Conservation (phyloP, 805 yeast genomes). For the Lachancea quebecensis region DNA sequence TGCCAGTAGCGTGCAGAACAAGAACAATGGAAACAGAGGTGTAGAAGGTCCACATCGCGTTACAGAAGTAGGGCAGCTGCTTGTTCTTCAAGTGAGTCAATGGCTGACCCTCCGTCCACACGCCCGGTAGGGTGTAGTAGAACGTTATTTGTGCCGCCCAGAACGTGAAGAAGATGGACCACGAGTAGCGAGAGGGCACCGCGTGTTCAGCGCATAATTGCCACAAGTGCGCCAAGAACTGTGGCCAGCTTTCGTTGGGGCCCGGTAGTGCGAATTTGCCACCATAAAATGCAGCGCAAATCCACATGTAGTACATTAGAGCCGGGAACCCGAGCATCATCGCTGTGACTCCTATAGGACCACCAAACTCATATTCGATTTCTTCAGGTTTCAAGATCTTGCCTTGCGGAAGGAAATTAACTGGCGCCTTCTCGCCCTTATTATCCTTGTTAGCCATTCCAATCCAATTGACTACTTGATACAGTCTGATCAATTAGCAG, state of each 20-base stretch:
- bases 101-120: conserved; percentile 94
- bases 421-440: conserved; percentile 1
- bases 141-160: conserved; percentile 61
- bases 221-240: conserved; percentile 41
- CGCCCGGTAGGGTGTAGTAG: conserved; percentile 83
- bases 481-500: too few relatives aligned
- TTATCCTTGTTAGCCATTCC: neutral
- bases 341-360: conserved; percentile 78
- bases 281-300: conserved; percentile 70
- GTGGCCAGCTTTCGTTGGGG: conserved; percentile 45
- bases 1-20: conserved; percentile 61
- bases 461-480: too few relatives aligned
- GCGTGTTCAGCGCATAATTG: conserved; percentile 45
- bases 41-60: conserved; percentile 83
- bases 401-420: conserved; percentile 31
- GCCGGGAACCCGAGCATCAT: conserved; percentile 92
- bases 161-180: conserved; percentile 67
- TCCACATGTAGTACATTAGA: conserved; percentile 96
- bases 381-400: conserved; percentile 42
- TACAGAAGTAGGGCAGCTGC: conserved; percentile 88
- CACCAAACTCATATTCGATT: conserved; percentile 87
- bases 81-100: conserved; percentile 70
- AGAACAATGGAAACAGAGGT: conserved; percentile 51
- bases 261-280: conserved; percentile 72
- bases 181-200: conserved; percentile 52